Evolutionary conservation across 140 eudicot genomes (phyloP).

Genomic region (Artemisia princeps): DNA sequence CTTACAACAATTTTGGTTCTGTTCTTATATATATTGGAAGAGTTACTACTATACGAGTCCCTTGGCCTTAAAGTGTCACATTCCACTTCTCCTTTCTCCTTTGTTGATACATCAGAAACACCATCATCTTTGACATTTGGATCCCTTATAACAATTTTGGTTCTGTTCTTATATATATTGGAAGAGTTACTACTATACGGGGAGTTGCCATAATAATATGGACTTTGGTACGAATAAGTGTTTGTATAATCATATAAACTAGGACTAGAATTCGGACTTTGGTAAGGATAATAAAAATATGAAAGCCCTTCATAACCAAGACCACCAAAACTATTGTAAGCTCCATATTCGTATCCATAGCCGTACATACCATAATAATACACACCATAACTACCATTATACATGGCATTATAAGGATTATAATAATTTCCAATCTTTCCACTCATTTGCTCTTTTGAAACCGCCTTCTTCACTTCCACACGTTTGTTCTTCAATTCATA

Average conservation of each 20-base stretch:
- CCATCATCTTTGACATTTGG: conserved; percentile 7
- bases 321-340: conserved; percentile 18
- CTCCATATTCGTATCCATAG: conserved; percentile 13
- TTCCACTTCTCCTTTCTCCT: conserved; percentile 7
- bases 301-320: conserved; percentile 19
- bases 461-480: conserved; percentile 34
- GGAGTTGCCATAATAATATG: conserved; percentile 10
- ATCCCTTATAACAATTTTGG: conserved; percentile 1
- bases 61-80: neutral
- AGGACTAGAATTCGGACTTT: conserved; percentile 5
- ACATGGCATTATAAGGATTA: conserved; percentile 5
- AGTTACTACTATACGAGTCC: neutral
- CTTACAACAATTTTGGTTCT: conserved; percentile 5
- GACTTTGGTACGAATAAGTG: conserved; percentile 16
- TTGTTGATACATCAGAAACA: conserved; percentile 12
- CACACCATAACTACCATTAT: conserved; percentile 19
- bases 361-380: conserved; percentile 11
- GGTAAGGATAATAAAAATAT: conserved; percentile 20
- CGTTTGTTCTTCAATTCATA: conserved; percentile 26
- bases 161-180: neutral
- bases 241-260: conserved; percentile 3
- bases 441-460: conserved; percentile 21
- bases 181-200: neutral
- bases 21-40: neutral
- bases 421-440: neutral